Evolutionary conservation across 495 filamentous ascomycete genomes (phyloP).

Genomic region (Penicillium waksmanii): DNA sequence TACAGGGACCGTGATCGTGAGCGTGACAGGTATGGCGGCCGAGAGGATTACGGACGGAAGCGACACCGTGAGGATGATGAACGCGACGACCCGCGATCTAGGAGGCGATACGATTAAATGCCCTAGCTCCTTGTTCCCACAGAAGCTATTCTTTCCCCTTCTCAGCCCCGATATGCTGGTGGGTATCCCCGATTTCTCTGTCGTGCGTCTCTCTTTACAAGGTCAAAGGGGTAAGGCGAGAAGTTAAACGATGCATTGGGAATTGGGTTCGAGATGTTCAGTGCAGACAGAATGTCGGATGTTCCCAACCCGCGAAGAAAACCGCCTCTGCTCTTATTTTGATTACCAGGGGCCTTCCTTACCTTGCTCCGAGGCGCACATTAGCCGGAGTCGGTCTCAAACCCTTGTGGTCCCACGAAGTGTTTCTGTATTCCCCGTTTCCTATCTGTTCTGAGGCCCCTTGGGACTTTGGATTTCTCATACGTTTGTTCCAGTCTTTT

Average conservation of each 20-base stretch:
- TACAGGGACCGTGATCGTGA: constrained; percentile 40
- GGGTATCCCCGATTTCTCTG: constrained; percentile 50
- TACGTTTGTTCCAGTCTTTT: constrained; percentile 24
- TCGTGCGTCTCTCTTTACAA: constrained; percentile 57
- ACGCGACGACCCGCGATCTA: constrained; percentile 78
- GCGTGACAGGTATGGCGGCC: constrained; percentile 22
- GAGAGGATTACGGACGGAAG: constrained; percentile 13
- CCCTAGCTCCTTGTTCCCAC: constrained; percentile 25
- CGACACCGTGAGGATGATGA: constrained; percentile 59
- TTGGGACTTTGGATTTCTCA: constrained; percentile 22
- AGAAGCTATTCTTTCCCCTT: constrained; percentile 24
- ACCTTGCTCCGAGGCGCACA: constrained; percentile 12
- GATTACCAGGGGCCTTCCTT: constrained; percentile 6
- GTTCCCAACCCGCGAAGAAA: constrained; percentile 5
- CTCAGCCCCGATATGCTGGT: constrained; percentile 49
- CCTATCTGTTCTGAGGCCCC: constrained; percentile 26
- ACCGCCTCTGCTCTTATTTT: constrained; percentile 4
- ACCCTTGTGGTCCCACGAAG: constrained; percentile 11
- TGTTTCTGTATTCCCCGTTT: constrained; percentile 28
- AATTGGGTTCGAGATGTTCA: constrained; percentile 10
- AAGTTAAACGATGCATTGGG: constrained; percentile 13
- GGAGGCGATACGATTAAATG: constrained; percentile 65
- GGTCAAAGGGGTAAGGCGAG: constrained; percentile 60
- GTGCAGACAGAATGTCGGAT: constrained; percentile 10
- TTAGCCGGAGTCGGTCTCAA: constrained; percentile 4